Evolutionary conservation across 768 basidiomycete species (phyloP).

Genomic region (Phaeolepiota aurea): DNA sequence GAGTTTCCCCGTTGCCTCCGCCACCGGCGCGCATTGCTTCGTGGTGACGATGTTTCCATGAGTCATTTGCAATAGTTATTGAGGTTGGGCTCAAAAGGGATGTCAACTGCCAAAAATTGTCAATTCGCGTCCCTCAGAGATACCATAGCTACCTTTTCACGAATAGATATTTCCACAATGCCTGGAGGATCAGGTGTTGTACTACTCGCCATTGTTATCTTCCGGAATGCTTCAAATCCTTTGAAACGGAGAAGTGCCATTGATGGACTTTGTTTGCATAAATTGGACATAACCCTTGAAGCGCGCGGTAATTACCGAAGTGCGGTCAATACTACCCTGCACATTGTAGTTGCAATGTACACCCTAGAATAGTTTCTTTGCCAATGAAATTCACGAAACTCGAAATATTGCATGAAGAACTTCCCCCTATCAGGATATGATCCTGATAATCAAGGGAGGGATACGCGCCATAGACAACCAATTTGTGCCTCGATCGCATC

Average conservation of each 20-base stretch:
- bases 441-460: too few species aligned
- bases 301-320: too few species aligned
- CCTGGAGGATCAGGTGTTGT: conserved; percentile 21
- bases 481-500: too few species aligned
- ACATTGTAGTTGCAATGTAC: too few species aligned
- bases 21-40: conserved; percentile 67
- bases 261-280: not conserved
- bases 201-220: conserved; percentile 1
- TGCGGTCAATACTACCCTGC: too few species aligned
- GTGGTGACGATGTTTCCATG: conserved; percentile 82
- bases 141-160: conserved; percentile 37
- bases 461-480: too few species aligned
- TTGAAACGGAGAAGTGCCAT: conserved; percentile 3
- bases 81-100: conserved; percentile 50
- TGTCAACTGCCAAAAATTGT: conserved; percentile 41
- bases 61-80: conserved; percentile 71
- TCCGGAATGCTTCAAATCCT: conserved; percentile 1
- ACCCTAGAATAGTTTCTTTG: too few species aligned
- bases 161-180: conserved; percentile 52
- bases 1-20: conserved; percentile 70
- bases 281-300: not conserved
- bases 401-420: too few species aligned
- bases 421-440: too few species aligned
- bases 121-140: conserved; percentile 8
- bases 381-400: too few species aligned